Evolutionary conservation across 176 grass and related monocot species (phyloP).

Genomic region (Neostapfia colusana): DNA sequence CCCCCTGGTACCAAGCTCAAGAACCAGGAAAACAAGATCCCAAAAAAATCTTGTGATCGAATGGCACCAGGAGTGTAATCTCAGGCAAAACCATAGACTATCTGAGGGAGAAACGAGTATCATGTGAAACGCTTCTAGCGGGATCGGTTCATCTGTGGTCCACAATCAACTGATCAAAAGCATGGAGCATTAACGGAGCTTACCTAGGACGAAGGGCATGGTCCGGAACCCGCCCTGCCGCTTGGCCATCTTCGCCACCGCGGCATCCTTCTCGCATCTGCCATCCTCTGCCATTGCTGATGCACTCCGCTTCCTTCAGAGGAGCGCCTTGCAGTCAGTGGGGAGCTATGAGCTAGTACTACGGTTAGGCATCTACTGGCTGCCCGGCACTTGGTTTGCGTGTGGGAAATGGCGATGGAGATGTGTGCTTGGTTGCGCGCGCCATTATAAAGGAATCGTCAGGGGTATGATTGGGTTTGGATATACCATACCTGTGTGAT

Average conservation of each 20-base stretch:
- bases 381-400: background rate
- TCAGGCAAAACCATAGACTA: background rate
- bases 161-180: background rate
- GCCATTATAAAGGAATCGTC: constrained; percentile 20
- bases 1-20: background rate
- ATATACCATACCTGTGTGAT: constrained; percentile 7
- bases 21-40: background rate
- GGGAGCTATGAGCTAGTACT: constrained; percentile 19
- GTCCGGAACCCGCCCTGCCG: constrained; percentile 73
- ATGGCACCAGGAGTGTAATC: background rate
- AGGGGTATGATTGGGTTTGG: background rate
- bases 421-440: background rate
- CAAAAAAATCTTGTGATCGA: background rate
- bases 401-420: constrained; percentile 37
- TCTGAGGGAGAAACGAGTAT: background rate
- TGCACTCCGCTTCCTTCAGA: background rate
- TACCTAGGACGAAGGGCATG: constrained; percentile 91
- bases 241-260: constrained; percentile 15
- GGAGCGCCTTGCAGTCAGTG: background rate
- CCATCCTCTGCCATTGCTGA: constrained; percentile 48
- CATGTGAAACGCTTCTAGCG: background rate
- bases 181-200: background rate
- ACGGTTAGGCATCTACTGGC: constrained; percentile 24
- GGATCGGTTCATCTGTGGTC: background rate
- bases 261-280: constrained; percentile 7